Evolutionary conservation across 192 early-diverging fungal species (phyloP).

Genomic region (Mortierella claussenii): DNA sequence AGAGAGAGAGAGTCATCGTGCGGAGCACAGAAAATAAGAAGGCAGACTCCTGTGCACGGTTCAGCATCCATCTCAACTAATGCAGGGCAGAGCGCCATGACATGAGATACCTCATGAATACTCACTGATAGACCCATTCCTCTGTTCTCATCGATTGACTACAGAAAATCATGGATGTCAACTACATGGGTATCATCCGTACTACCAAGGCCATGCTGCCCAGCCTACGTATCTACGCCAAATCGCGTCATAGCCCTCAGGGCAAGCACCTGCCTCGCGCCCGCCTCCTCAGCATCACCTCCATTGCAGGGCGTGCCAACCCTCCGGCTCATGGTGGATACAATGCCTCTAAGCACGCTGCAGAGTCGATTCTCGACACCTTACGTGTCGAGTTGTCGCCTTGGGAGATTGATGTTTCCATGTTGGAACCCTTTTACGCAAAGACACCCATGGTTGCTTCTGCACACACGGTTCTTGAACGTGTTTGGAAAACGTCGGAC

Average conservation of each 20-base stretch:
- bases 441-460: slow-evolving; percentile 37
- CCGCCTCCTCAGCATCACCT: slow-evolving; percentile 56
- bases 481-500: slow-evolving; percentile 24
- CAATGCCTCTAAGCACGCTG: slow-evolving; percentile 58
- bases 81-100: too few species aligned
- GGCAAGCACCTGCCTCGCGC: slow-evolving; percentile 49
- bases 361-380: slow-evolving; percentile 57
- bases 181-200: slow-evolving; percentile 57
- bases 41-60: too few species aligned
- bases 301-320: slow-evolving; percentile 53
- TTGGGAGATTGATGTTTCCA: slow-evolving; percentile 57
- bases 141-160: slow-evolving; percentile 6
- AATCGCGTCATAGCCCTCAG: slow-evolving; percentile 36
- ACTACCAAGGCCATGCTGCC: slow-evolving; percentile 55
- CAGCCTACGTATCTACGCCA: slow-evolving; percentile 40
- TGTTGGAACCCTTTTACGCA: slow-evolving; percentile 55
- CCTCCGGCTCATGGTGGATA: slow-evolving; percentile 54
- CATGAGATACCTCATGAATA: too few species aligned
- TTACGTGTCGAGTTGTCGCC: slow-evolving; percentile 57
- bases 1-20: too few species aligned
- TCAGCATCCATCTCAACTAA: too few species aligned
- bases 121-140: neutral
- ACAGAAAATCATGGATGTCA: slow-evolving; percentile 58
- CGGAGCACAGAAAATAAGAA: too few species aligned
- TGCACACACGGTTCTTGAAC: slow-evolving; percentile 19